phyloP scores from a whole-genome alignment of 2,329 filamentous ascomycete species.

The Sphaerostilbella broomeana region DNA sequence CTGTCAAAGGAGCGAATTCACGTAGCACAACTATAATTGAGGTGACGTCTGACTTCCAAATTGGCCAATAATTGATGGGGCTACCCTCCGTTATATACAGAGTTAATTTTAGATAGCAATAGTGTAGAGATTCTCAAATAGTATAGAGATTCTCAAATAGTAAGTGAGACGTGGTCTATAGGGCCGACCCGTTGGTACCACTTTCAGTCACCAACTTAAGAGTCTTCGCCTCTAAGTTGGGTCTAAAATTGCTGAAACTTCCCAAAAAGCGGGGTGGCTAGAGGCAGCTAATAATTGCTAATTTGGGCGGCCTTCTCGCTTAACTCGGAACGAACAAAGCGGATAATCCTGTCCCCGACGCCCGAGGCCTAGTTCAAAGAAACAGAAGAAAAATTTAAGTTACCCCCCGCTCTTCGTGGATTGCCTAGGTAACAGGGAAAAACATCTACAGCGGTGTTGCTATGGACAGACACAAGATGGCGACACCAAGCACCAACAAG shows the following conservation, averaged over 20 bases:
- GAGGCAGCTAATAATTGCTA: slow-evolving; percentile 1
- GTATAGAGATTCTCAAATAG: too few relatives aligned
- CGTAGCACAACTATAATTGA: neutral
- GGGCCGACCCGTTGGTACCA: neutral
- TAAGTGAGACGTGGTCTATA: too few relatives aligned
- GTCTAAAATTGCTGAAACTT: neutral
- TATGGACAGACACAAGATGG: slow-evolving; percentile 3
- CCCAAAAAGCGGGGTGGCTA: neutral
- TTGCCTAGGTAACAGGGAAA: slow-evolving; percentile 1
- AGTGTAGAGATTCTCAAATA: too few relatives aligned
- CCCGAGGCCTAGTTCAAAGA: slow-evolving; percentile 1
- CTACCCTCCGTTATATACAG: neutral
- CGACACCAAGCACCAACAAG: slow-evolving; percentile 4
- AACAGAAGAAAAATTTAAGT: slow-evolving; percentile 1
- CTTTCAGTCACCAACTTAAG: neutral
- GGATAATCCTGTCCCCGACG: slow-evolving; percentile 1
- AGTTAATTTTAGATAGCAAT: too few relatives aligned
- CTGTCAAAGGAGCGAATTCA: neutral
- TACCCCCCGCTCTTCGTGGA: neutral
- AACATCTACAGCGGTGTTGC: slow-evolving; percentile 3
- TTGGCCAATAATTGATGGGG: neutral
- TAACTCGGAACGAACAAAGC: slow-evolving; percentile 1
- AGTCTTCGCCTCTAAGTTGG: neutral
- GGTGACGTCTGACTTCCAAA: neutral
- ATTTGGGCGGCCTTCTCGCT: neutral